phyloP scores from a whole-genome alignment of 108 stramenopile species.

The Hondaea fermentalgiana region DNA sequence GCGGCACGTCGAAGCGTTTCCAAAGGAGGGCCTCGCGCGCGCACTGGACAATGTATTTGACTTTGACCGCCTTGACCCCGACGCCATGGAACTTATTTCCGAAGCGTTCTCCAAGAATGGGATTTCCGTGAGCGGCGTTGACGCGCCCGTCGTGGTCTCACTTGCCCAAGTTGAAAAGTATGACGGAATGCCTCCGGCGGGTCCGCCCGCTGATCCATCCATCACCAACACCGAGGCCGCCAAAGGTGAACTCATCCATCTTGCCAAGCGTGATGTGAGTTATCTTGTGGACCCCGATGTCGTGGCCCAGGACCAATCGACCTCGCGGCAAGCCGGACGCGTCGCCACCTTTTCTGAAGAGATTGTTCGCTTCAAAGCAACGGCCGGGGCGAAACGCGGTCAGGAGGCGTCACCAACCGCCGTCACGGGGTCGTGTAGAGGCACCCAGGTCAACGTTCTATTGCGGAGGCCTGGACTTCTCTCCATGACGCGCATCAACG shows the following conservation, averaged over 20 bases:
- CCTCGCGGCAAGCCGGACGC: background rate
- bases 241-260: constrained; percentile 26
- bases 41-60: constrained; percentile 72
- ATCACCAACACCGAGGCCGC: background rate
- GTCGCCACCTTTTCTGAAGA: background rate
- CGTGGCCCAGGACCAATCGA: background rate
- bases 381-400: background rate
- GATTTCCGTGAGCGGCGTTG: background rate
- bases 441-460: background rate
- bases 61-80: constrained; percentile 61
- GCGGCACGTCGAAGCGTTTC: constrained; percentile 65
- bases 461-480: background rate
- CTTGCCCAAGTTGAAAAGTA: background rate
- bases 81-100: background rate
- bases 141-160: background rate
- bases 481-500: background rate
- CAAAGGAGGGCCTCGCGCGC: constrained; percentile 55
- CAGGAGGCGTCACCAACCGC: background rate
- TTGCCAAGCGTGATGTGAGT: constrained; percentile 52
- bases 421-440: background rate
- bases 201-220: background rate
- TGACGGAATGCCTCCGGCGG: background rate
- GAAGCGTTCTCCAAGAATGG: background rate
- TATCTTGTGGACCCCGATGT: background rate
- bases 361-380: background rate